These are phyloP conservation scores for Amauroascus verrucosus DNA, from an alignment of 2,329 filamentous ascomycete species.

Conservation along the genomic window DNA sequence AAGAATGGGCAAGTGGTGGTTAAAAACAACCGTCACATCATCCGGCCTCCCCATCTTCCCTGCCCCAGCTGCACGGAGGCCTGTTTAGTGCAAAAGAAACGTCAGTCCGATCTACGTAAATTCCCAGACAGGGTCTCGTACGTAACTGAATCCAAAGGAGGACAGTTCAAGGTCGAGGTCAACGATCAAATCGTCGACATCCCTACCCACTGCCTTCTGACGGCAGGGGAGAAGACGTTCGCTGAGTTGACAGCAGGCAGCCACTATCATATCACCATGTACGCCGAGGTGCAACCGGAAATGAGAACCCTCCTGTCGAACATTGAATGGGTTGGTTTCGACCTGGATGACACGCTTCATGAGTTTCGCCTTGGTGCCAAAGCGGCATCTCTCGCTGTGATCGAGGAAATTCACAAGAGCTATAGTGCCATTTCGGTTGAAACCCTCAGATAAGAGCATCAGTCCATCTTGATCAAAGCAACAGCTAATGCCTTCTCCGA, in stretches of 20 bases:
- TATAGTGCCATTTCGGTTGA: constrained; percentile 11
- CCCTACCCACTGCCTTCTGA: no score
- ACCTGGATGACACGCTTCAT: constrained; percentile 43
- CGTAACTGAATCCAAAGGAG: no score
- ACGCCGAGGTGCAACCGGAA: neutral
- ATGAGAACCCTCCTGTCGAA: constrained; percentile 13
- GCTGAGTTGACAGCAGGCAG: neutral
- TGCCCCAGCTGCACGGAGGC: neutral
- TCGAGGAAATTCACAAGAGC: constrained; percentile 24
- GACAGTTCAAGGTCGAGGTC: no score
- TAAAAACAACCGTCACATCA: no score
- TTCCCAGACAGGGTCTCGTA: no score
- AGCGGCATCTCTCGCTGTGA: constrained; percentile 27
- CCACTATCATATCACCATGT: constrained; percentile 4
- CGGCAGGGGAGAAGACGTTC: neutral
- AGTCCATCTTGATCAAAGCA: constrained; percentile 25
- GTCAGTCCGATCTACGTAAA: no score
- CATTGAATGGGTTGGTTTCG: constrained; percentile 37
- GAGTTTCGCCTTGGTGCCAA: constrained; percentile 37
- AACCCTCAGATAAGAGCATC: constrained; percentile 22
- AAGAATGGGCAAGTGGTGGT: no score
- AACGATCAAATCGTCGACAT: no score
- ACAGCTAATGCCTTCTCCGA: constrained; percentile 38
- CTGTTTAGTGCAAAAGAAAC: no score
- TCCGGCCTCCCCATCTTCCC: no score